A percentile compares a stretch with the other conserved stretches of the same genome.
Conservation (phyloP, 2,329 filamentous ascomycete species). For the Diaporthe citrichinensis region DNA sequence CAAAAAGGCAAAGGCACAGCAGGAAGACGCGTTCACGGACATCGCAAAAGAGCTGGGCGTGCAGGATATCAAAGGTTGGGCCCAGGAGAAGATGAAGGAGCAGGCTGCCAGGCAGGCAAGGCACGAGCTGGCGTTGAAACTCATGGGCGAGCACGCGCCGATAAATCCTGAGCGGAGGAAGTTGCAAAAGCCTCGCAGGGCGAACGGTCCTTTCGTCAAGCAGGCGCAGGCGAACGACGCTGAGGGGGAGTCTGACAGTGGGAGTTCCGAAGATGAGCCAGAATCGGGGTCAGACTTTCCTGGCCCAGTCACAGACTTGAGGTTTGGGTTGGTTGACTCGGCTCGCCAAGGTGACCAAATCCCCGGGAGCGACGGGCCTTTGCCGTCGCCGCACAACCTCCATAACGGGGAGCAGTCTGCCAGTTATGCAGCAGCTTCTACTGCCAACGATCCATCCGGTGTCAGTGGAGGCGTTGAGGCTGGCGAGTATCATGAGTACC, state of each 20-base stretch:
- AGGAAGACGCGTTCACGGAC: constrained; percentile 34
- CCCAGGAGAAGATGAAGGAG: constrained; percentile 30
- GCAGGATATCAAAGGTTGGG: constrained; percentile 24
- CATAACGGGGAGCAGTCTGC: neutral
- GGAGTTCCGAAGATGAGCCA: neutral
- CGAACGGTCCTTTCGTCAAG: neutral
- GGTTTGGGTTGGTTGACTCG: neutral
- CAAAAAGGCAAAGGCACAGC: constrained; percentile 38
- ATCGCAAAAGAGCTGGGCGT: constrained; percentile 36
- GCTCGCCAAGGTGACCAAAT: neutral
- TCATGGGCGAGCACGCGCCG: constrained; percentile 39
- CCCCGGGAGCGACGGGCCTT: neutral
- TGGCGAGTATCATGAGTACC: neutral
- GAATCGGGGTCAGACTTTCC: neutral
- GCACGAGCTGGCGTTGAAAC: constrained; percentile 39
- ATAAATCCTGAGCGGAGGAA: constrained; percentile 34
- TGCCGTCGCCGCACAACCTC: neutral
- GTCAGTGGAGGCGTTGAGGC: neutral
- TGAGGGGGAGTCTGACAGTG: neutral
- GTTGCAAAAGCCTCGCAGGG: constrained; percentile 30
- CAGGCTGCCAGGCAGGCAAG: constrained; percentile 29
- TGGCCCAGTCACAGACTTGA: neutral
- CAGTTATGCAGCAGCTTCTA: neutral
- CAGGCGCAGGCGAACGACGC: neutral
- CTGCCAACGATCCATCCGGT: neutral